Evolutionary conservation across 257 asterid species (phyloP), one percentile per base, ranked within the genome.

Genomic region (Capsicum rhomboideum): DNA sequence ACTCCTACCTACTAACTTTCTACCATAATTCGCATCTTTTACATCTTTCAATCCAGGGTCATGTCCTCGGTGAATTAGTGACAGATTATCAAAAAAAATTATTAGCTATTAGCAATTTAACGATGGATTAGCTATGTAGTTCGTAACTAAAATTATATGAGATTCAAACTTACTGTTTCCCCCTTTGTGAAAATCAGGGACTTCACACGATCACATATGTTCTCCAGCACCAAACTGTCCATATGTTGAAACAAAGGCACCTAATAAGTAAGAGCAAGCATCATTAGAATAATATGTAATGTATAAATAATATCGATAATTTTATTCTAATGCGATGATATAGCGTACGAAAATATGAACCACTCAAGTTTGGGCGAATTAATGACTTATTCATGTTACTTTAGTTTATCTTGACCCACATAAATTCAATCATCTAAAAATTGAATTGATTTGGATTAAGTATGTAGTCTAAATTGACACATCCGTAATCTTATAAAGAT

Each of bases 181-280:
- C 98, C 99, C 87, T 95, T 95, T 0, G 99, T 93, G 86, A 95
- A 97, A 21, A 97, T 95, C 7, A 97, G 90, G 80, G 99, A 93
- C 89, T 93, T 97, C 13, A 97, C 98, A 23, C 99, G 93, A 58
- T 97, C 99, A 56, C 99, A 97, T 8, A 97, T 93, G 84, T 95
- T 95, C 90, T 95, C 99, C 29, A 97, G 89, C 75, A 97, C 99
- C 82, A 97, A 86, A 85, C 87, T 93, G 80, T 97, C 99, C 98
- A 97, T 95, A 84, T 97, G 99, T 81, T 95, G 99, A 92, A 95
- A 97, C 20, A 97, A 77, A 6, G 99, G 99, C 23, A 97, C 99
- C 98, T 95, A 92, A 80, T 56, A 40, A 1, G 11, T 23, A 49
- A 49, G 44, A 12, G 6, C 1, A 26, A 26, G 20, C 12, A 26